Conservation (phyloP, 83 land plant species). For the Isoetes engelmannii region DNA sequence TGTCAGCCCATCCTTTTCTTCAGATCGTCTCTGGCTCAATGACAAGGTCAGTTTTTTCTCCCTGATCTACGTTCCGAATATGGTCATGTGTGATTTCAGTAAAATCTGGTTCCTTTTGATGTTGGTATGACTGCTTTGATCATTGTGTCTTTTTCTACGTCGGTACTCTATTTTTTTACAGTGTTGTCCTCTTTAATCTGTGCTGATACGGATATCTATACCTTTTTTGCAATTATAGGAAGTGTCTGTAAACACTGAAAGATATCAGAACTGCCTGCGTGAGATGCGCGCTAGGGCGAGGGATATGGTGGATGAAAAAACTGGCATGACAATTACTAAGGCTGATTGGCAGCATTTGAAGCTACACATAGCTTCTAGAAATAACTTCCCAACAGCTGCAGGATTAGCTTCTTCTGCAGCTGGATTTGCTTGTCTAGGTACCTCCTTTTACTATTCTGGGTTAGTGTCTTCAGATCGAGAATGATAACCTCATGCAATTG, state of each 20-base stretch:
- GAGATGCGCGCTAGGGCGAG: conserved; percentile 71
- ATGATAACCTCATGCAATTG: too few species aligned
- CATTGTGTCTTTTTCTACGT: conserved; percentile 6
- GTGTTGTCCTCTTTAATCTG: neutral
- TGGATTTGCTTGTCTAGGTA: conserved; percentile 96
- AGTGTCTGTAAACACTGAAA: conserved; percentile 62
- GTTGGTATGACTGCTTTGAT: neutral
- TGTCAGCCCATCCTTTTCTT: conserved; percentile 60
- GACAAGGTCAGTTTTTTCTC: conserved; percentile 51
- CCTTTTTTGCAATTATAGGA: conserved; percentile 45
- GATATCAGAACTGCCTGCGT: conserved; percentile 75
- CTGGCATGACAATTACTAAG: conserved; percentile 48
- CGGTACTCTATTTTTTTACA: conserved; percentile 2
- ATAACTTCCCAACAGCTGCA: conserved; percentile 98
- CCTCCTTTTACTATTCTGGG: neutral
- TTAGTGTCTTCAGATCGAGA: too few species aligned
- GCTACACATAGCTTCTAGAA: conserved; percentile 80
- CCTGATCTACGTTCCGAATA: neutral
- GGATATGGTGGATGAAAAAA: conserved; percentile 65
- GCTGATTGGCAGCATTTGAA: conserved; percentile 72
- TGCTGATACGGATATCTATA: neutral
- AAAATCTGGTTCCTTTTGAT: neutral
- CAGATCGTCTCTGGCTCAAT: conserved; percentile 98
- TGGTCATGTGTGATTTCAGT: neutral
- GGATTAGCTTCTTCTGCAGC: conserved; percentile 99